Base-by-base conservation (phyloP, 257 asterid genomes). In the Capsicum baccatum region DNA sequence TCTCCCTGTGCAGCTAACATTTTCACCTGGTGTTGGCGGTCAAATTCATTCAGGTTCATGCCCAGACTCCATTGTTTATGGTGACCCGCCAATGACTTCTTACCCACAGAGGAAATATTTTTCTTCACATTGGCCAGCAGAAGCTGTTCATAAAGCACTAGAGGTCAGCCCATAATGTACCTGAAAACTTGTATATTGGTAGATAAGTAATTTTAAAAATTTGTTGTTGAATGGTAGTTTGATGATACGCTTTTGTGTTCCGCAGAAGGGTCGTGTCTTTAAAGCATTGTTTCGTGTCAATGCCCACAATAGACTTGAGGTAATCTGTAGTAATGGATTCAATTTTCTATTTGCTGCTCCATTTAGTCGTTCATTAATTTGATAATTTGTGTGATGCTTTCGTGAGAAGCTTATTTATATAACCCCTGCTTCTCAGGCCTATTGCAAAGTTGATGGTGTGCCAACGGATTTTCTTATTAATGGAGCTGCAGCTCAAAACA, bases 221-320 rank as follows among this genome's bases (percentile, higher is more conserved):
- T 47, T 74, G 44, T 42, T 33, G 81, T 21, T 74, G 81, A 74
- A 21, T 74, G 62, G 60, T 9, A 50, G 47, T 50, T 74, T 74
- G 81, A 52, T 74, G 21, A 50, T 74, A 52, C 5, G 62, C 15
- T 74, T 42, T 60, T 81, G 59, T 71, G 67, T 69, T 85, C 56
- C 89, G 88, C 97, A 96, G 98, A 89, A 85, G 66, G 97, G 97
- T 68, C 91, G 86, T 59, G 81, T 91, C 71, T 89, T 93, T 88
- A 92, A 79, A 86, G 97, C 99, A 12, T 85, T 88, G 48, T 94
- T 94, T 89, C 93, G 89, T 84, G 98, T 94, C 86, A 96, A 93
- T 92, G 95, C 97, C 47, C 88, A 93, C 86, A 96, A 96, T 87
- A 92, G 88, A 88, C 86, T 90, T 60, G 98, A 96, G 99, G 99